phyloP scores from a whole-genome alignment of 2,329 filamentous ascomycete species.

The Aulographum hederae region DNA sequence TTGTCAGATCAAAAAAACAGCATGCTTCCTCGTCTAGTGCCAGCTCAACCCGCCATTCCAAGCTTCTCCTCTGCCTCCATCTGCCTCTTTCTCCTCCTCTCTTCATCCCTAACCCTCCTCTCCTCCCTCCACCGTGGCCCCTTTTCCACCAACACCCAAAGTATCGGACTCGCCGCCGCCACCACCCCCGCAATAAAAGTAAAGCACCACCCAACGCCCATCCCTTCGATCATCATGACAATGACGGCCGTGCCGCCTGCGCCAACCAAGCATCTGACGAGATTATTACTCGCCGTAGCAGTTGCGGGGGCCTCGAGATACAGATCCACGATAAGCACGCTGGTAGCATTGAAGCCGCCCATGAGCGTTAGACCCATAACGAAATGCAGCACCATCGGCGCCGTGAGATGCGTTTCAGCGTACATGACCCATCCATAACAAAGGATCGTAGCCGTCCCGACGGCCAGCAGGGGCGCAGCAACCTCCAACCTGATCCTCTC shows the following conservation, averaged over 20 bases:
- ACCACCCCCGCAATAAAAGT: constrained; percentile 1
- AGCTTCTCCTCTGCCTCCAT: not conserved
- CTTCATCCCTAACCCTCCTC: not conserved
- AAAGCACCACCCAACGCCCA: constrained; percentile 38
- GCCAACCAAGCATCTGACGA: constrained; percentile 42
- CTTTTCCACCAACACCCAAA: not conserved
- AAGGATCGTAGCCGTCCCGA: constrained; percentile 16
- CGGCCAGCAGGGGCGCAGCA: constrained; percentile 16
- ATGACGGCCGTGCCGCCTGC: constrained; percentile 42
- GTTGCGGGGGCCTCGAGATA: constrained; percentile 40
- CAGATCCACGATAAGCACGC: constrained; percentile 23
- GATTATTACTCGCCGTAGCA: constrained; percentile 44
- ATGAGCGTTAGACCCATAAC: constrained; percentile 37
- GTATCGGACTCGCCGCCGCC: not conserved
- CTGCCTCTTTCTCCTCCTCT: not conserved
- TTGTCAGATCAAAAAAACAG: too few species aligned
- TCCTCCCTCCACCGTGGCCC: constrained; percentile 1
- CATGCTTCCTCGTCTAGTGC: too few species aligned
- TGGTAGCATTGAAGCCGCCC: constrained; percentile 35
- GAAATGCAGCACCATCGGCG: constrained; percentile 28
- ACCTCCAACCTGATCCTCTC: constrained; percentile 25
- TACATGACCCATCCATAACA: constrained; percentile 25
- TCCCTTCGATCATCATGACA: constrained; percentile 34
- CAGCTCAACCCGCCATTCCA: too few species aligned
- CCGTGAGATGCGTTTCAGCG: constrained; percentile 18